These are phyloP conservation scores for Penicillium pancosmium DNA, from an alignment of 495 filamentous ascomycete genomes.

Conservation along the genomic window DNA sequence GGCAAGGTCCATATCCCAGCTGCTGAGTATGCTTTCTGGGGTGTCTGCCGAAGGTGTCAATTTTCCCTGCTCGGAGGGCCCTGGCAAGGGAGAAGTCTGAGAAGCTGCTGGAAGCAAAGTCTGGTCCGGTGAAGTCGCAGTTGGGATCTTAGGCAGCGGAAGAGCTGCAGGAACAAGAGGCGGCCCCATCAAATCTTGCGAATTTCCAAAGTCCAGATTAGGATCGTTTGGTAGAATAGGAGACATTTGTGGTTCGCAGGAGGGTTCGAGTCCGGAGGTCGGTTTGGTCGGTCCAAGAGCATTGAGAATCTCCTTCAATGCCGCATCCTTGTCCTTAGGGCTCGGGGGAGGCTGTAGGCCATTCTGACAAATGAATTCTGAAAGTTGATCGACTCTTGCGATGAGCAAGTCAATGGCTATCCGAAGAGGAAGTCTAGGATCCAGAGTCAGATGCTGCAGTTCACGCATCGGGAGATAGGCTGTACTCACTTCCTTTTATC, in stretches of 20 bases:
- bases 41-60: background rate
- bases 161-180: background rate
- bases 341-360: slow-evolving; percentile 22
- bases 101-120: background rate
- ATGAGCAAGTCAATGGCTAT: slow-evolving; percentile 27
- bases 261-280: background rate
- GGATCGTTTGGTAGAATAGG: background rate
- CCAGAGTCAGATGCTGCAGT: background rate
- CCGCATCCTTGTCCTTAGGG: slow-evolving; percentile 16
- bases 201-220: background rate
- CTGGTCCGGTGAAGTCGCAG: background rate
- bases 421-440: slow-evolving; percentile 20
- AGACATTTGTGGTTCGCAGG: background rate
- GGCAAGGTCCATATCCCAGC: slow-evolving; percentile 6
- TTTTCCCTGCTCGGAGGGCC: background rate
- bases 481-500: slow-evolving; percentile 32
- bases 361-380: slow-evolving; percentile 21
- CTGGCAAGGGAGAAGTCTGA: background rate
- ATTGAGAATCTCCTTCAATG: slow-evolving; percentile 18
- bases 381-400: slow-evolving; percentile 22
- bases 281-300: slow-evolving; percentile 1
- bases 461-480: background rate
- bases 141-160: background rate
- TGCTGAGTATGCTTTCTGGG: slow-evolving; percentile 4
- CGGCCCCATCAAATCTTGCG: background rate